phyloP scores from a whole-genome alignment of 1,284 basidiomycete genomes.

The Gomphus bonarii region DNA sequence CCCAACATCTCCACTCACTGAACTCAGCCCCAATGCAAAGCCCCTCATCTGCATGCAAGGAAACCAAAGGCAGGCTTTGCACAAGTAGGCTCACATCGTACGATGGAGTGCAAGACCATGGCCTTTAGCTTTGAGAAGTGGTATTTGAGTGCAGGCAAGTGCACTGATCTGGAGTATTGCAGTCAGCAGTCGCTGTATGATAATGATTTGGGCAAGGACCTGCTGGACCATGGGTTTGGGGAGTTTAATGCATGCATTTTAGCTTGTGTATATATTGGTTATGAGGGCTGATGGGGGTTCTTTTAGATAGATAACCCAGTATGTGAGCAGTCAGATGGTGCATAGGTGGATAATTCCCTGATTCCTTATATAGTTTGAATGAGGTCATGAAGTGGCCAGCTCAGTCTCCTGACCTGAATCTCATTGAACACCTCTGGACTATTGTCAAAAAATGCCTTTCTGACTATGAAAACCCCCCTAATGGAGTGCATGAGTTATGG shows the following conservation, averaged over 20 bases:
- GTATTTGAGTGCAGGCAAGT: conserved; percentile 87
- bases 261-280: conserved; percentile 29
- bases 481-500: no score
- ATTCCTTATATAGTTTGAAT: no score
- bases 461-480: no score
- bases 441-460: no score
- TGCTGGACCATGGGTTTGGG: conserved; percentile 89
- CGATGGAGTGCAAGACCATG: conserved; percentile 82
- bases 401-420: no score
- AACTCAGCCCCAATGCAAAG: conserved; percentile 85
- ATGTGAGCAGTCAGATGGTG: conserved; percentile 26
- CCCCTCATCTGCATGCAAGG: conserved; percentile 88
- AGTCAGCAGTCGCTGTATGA: conserved; percentile 91
- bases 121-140: conserved; percentile 91
- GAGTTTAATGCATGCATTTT: conserved; percentile 98
- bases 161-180: conserved; percentile 82
- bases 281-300: background rate
- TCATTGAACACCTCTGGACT: no score
- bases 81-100: conserved; percentile 59
- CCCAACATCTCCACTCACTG: conserved; percentile 30
- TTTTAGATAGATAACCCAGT: conserved; percentile 80
- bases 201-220: conserved; percentile 88
- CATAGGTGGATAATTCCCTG: conserved; percentile 70
- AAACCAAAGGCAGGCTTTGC: conserved; percentile 67
- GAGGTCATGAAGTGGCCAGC: no score